Evolutionary conservation across 2,329 filamentous ascomycete species (phyloP), one percentile per base, ranked within the genome.

Genomic region (Aphanocladium album): DNA sequence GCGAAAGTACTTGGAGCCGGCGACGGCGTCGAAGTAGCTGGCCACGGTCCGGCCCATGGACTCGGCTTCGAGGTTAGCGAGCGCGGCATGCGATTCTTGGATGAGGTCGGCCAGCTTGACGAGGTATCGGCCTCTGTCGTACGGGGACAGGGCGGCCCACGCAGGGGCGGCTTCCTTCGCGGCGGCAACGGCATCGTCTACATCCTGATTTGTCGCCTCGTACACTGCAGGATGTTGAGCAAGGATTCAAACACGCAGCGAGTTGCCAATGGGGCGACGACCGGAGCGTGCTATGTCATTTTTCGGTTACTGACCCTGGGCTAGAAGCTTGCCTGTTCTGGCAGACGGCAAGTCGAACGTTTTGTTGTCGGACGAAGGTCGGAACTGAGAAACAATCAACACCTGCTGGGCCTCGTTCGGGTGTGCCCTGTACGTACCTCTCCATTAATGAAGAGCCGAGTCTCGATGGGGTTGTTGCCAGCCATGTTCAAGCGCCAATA

Each of bases 381-480:
- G 60, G 41, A 62, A 62, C 60, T 62, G 16, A 27, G n/a, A 27
- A 43, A 21, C 25, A 8, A 21, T 50, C 14, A 43, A 41, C 9
- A 57, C 21, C 19, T 3, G 12, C 46, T 19, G 16, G 4, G 7
- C 5, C 9, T 16, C 11, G 3, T 17, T 4, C 12, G 33, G 4
- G 5, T 2, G 11, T 2, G 1, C 2, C 19, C 9, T 21, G 2
- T 30, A 27, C 70, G 30, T 61, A 79, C 77, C 70, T 79, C 71
- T 66, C 79, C 78, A 66, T 83, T 80, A 69, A 83, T 82, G 65
- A 81, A 80, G 59, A 82, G 72, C 19, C 75, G 72, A 27, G 71
- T 73, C 62, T 76, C 64, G 50, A 65, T 63, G 17, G 33, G 12
- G 27, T 17, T 39, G 17, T 50, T 41, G n/a, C 30, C 43, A 27